Conservation (phyloP, 129 eudicot genomes). For the Mikania micrantha region DNA sequence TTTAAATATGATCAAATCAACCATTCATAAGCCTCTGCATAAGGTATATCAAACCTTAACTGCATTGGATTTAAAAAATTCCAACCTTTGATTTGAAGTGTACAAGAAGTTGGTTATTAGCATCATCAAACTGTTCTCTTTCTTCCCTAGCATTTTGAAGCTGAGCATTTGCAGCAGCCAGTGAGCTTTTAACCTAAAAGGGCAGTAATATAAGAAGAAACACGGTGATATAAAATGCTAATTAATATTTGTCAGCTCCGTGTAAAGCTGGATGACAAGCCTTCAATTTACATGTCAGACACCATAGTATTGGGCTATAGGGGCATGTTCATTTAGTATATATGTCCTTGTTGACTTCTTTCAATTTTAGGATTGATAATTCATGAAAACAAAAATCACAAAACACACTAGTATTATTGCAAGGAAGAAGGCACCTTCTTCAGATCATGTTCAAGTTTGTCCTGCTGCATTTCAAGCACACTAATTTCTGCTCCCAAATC, state of each 20-base stretch:
- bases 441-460: conserved; percentile 56
- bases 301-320: no score
- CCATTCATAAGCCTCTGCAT: background rate
- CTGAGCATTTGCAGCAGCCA: conserved; percentile 48
- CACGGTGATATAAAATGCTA: conserved; percentile 1
- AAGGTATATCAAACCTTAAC: background rate
- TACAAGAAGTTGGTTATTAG: conserved; percentile 51
- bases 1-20: background rate
- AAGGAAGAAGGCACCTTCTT: conserved; percentile 34
- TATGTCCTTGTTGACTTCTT: no score
- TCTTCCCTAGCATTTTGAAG: conserved; percentile 75
- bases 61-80: background rate
- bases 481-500: conserved; percentile 61
- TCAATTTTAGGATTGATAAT: no score
- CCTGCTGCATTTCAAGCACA: conserved; percentile 40
- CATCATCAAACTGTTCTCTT: conserved; percentile 71
- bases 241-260: background rate
- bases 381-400: no score
- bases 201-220: conserved; percentile 14
- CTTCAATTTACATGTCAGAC: background rate
- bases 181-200: conserved; percentile 41
- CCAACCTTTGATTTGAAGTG: conserved; percentile 55
- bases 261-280: background rate
- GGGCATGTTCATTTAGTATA: no score
- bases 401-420: background rate